Conservation (phyloP, 2,329 filamentous ascomycete species). For the Magnaporthiopsis incrustans region DNA sequence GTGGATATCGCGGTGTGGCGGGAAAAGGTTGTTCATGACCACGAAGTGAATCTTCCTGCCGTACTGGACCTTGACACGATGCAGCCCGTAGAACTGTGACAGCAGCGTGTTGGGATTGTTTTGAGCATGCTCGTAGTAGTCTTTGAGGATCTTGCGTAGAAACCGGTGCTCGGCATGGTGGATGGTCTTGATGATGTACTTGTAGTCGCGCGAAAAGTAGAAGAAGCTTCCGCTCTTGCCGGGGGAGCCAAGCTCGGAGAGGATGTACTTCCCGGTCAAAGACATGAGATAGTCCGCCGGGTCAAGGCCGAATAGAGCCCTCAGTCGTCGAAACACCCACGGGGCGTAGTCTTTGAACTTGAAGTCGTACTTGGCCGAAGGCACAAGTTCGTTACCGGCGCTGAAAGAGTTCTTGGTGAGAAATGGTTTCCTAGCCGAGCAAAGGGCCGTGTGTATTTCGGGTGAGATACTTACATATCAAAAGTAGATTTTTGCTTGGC, state of each 20-base stretch:
- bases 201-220: slow-evolving; percentile 98
- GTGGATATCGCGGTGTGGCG: slow-evolving; percentile 94
- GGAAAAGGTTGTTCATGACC: slow-evolving; percentile 99
- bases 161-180: slow-evolving; percentile 92
- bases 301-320: slow-evolving; percentile 80
- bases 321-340: slow-evolving; percentile 94
- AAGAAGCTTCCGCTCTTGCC: slow-evolving; percentile 99
- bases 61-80: slow-evolving; percentile 96
- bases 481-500: slow-evolving; percentile 97
- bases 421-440: not conserved
- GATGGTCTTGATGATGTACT: slow-evolving; percentile 99
- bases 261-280: slow-evolving; percentile 94
- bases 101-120: slow-evolving; percentile 94
- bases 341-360: slow-evolving; percentile 99
- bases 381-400: slow-evolving; percentile 93
- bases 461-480: slow-evolving; percentile 65
- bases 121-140: slow-evolving; percentile 89
- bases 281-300: slow-evolving; percentile 98
- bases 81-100: slow-evolving; percentile 94
- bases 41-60: slow-evolving; percentile 98
- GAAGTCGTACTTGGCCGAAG: slow-evolving; percentile 98
- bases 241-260: slow-evolving; percentile 92
- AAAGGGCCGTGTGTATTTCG: not conserved
- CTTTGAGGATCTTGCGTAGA: slow-evolving; percentile 71
- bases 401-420: slow-evolving; percentile 39